These are phyloP conservation scores for Barnettozyma salicaria DNA, from an alignment of 805 yeast genomes.

Conservation along the genomic window DNA sequence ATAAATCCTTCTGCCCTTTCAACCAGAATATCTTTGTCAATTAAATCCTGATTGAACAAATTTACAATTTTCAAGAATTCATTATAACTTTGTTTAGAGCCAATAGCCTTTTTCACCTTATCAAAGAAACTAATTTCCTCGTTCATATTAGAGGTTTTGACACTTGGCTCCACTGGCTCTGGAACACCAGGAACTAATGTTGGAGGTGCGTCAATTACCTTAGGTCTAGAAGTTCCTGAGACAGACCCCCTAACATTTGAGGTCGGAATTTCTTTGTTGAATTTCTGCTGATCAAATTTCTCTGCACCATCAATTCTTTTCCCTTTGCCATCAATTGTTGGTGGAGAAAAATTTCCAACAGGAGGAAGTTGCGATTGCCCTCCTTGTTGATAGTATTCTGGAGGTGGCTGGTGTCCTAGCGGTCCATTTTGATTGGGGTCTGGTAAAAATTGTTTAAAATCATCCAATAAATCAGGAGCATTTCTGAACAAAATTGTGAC, in stretches of 20 bases:
- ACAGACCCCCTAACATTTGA: conserved; percentile 33
- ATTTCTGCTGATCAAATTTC: conserved; percentile 18
- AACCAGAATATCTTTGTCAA: conserved; percentile 75
- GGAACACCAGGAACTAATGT: conserved; percentile 81
- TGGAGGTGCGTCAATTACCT: conserved; percentile 40
- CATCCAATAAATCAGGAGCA: conserved; percentile 92
- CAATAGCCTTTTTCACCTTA: conserved; percentile 80
- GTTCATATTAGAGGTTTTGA: conserved; percentile 51
- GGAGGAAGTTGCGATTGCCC: conserved; percentile 62
- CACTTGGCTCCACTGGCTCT: conserved; percentile 65
- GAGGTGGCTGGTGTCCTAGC: conserved; percentile 17
- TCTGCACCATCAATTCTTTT: conserved; percentile 14
- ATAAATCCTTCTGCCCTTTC: conserved; percentile 80
- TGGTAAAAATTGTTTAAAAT: conserved; percentile 92
- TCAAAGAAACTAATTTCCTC: conserved; percentile 92
- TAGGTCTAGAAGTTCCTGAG: conserved; percentile 19
- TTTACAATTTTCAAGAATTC: conserved; percentile 88
- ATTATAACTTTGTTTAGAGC: conserved; percentile 82
- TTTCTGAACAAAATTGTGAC: conserved; percentile 83
- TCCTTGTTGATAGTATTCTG: conserved; percentile 24
- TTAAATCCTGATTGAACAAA: conserved; percentile 82
- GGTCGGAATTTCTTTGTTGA: conserved; percentile 28
- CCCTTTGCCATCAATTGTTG: conserved; percentile 32
- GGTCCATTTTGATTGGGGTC: conserved; percentile 37
- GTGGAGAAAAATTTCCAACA: conserved; percentile 81